These are phyloP conservation scores for Auricularia heimuer DNA, from an alignment of 768 basidiomycete species.

Conservation along the genomic window DNA sequence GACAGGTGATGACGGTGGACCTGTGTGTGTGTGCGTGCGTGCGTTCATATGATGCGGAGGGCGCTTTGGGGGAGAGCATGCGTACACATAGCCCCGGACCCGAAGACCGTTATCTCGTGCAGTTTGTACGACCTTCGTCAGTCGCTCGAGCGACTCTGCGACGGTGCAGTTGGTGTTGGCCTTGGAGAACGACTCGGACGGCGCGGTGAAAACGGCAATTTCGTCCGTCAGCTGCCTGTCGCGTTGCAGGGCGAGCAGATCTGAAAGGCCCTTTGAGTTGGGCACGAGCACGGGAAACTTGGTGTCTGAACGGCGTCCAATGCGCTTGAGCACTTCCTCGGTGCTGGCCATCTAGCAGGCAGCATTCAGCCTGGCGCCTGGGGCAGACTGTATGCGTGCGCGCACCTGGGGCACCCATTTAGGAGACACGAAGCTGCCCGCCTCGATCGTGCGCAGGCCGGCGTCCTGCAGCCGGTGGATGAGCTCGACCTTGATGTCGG, in stretches of 20 bases:
- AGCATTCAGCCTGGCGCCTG: neutral
- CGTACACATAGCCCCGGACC: slow-evolving; percentile 79
- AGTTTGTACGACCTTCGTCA: slow-evolving; percentile 49
- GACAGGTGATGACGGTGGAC: slow-evolving; percentile 56
- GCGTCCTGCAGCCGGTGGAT: slow-evolving; percentile 63
- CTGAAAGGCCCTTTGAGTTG: slow-evolving; percentile 66
- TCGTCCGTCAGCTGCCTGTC: slow-evolving; percentile 58
- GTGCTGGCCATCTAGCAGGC: slow-evolving; percentile 75
- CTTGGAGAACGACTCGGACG: slow-evolving; percentile 75
- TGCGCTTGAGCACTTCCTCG: slow-evolving; percentile 45
- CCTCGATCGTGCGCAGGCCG: slow-evolving; percentile 64
- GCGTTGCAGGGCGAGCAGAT: slow-evolving; percentile 40
- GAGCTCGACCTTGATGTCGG: slow-evolving; percentile 67
- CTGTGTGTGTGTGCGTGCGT: neutral
- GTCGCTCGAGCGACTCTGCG: slow-evolving; percentile 54
- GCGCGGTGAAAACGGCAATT: slow-evolving; percentile 81
- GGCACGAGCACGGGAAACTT: slow-evolving; percentile 74
- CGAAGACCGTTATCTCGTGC: slow-evolving; percentile 55
- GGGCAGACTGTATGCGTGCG: neutral
- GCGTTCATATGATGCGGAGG: neutral
- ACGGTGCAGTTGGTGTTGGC: slow-evolving; percentile 79
- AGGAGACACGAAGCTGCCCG: slow-evolving; percentile 84
- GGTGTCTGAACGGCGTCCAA: slow-evolving; percentile 33
- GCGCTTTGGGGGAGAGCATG: slow-evolving; percentile 15
- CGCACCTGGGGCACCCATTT: slow-evolving; percentile 87